Conservation (phyloP, 768 basidiomycete genomes). For the Tephrocybe sp. region DNA sequence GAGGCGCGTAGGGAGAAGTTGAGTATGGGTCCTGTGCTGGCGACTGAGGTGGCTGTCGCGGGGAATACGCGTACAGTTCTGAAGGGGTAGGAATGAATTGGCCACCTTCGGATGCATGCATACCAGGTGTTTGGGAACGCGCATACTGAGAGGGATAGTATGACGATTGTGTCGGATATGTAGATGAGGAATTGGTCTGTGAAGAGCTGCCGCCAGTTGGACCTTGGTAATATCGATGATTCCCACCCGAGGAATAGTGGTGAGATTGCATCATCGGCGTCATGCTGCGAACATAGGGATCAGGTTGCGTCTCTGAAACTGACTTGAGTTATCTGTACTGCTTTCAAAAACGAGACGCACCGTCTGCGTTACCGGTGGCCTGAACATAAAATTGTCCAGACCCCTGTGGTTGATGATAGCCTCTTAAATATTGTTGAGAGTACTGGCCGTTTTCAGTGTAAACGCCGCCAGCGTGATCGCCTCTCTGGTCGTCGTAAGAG, state of each 20-base stretch:
- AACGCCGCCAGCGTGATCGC: conserved; percentile 27
- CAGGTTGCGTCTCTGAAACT: conserved; percentile 9
- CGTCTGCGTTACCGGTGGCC: conserved; percentile 20
- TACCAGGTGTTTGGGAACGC: conserved; percentile 17
- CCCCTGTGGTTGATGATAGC: conserved; percentile 32
- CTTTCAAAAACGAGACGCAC: conserved; percentile 7
- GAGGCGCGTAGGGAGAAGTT: conserved; percentile 19
- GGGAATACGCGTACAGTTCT: conserved; percentile 34
- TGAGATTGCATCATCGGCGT: conserved; percentile 32
- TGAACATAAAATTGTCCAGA: conserved; percentile 35
- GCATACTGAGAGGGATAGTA: conserved; percentile 23
- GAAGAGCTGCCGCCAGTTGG: conserved; percentile 21
- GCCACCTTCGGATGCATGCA: conserved; percentile 20
- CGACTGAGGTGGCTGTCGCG: conserved; percentile 24
- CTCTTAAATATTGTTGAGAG: conserved; percentile 20
- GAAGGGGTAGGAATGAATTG: conserved; percentile 53
- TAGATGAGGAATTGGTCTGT: conserved; percentile 8
- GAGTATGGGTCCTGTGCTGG: conserved; percentile 23
- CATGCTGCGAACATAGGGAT: conserved; percentile 37
- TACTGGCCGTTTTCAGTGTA: conserved; percentile 32
- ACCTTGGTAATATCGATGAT: conserved; percentile 24
- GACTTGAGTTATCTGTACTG: background rate
- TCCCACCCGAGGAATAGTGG: conserved; percentile 27
- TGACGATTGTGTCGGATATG: conserved; percentile 19
- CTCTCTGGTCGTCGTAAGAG: conserved; percentile 38